Conservation (phyloP, 768 basidiomycete genomes). For the Neoboletus magnificus region DNA sequence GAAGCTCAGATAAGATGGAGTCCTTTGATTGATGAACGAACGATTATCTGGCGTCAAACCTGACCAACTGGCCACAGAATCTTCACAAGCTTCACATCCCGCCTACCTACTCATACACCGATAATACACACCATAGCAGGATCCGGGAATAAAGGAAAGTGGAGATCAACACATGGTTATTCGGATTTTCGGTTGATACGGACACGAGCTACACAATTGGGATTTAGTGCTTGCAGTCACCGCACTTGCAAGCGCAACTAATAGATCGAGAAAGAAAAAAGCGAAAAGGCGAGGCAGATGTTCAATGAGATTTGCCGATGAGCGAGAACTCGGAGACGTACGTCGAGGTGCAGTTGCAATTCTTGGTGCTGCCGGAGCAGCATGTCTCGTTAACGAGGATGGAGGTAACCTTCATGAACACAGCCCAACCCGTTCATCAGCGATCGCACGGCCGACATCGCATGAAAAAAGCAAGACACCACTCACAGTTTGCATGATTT, state of each 20-base stretch:
- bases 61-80: too few species aligned
- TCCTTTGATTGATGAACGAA: too few species aligned
- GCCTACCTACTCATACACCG: background rate
- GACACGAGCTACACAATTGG: background rate
- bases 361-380: slow-evolving; percentile 3
- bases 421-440: background rate
- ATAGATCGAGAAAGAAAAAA: too few species aligned
- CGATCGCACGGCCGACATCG: background rate
- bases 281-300: too few species aligned
- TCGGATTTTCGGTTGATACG: too few species aligned
- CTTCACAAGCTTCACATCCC: too few species aligned
- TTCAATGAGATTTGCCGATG: background rate
- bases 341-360: slow-evolving; percentile 15
- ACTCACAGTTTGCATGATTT: slow-evolving; percentile 17
- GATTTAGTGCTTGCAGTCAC: slow-evolving; percentile 20
- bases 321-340: background rate
- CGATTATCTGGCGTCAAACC: too few species aligned
- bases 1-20: too few species aligned
- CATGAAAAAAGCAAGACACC: background rate
- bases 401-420: background rate
- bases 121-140: background rate
- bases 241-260: slow-evolving; percentile 20
- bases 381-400: slow-evolving; percentile 20
- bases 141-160: background rate
- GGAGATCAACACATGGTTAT: background rate